phyloP scores from a whole-genome alignment of 345 rosid species.

The Geranium rotundifolium region DNA sequence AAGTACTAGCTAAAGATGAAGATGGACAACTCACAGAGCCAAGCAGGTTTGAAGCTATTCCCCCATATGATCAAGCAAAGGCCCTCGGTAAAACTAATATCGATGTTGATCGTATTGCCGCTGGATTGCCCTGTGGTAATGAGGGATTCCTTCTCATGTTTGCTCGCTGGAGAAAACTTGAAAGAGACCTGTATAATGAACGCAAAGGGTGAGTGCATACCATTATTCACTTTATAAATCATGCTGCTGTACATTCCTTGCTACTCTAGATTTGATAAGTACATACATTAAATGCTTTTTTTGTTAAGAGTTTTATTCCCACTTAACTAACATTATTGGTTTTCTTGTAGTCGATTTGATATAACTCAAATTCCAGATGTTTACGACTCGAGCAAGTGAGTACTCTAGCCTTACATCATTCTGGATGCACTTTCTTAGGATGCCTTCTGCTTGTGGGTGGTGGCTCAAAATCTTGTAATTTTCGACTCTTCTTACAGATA shows the following conservation, averaged over 20 bases:
- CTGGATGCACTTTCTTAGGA: neutral
- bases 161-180: slow-evolving; percentile 99
- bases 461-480: neutral
- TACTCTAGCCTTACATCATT: slow-evolving; percentile 11
- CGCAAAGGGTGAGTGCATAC: slow-evolving; percentile 58
- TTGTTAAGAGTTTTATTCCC: neutral
- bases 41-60: slow-evolving; percentile 53
- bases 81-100: slow-evolving; percentile 98
- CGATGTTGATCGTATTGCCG: slow-evolving; percentile 94
- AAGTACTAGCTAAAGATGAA: slow-evolving; percentile 82
- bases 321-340: slow-evolving; percentile 1
- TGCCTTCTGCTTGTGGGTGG: neutral
- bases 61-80: slow-evolving; percentile 94
- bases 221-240: neutral
- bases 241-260: slow-evolving; percentile 1
- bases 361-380: slow-evolving; percentile 98
- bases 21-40: slow-evolving; percentile 68
- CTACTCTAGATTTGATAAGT: neutral
- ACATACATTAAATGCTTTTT: neutral
- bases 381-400: slow-evolving; percentile 99
- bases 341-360: slow-evolving; percentile 76
- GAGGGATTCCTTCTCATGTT: slow-evolving; percentile 98
- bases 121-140: slow-evolving; percentile 97
- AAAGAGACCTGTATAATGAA: slow-evolving; percentile 93
- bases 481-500: slow-evolving; percentile 36